Evolutionary conservation across 2,329 filamentous ascomycete genomes (phyloP), one percentile per base, ranked within the genome.

Genomic region (Aspergillus eucalypticola): DNA sequence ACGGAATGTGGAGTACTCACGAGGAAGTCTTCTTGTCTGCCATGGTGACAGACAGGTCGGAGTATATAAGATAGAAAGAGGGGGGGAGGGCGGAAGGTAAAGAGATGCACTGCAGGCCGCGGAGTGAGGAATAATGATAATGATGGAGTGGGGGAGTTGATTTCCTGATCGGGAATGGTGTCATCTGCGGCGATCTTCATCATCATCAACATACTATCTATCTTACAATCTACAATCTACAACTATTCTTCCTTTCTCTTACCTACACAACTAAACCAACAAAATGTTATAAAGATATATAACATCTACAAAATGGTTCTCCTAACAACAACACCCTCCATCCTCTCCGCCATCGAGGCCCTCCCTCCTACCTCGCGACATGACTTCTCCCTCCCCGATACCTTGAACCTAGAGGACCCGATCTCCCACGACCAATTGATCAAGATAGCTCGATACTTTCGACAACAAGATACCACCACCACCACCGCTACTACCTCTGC

Each of bases 391-490:
- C 68, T 78, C 2, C 74, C 76, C 39, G 54, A 70, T 51, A 62
- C 62, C 55, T 70, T 73, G 52, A 60, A 60, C 13, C 58, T 66
- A 3, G 64, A 71, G n/a, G 67, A 68, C 1, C 75, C 78, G 3
- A 78, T 81, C 56, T 75, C 78, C 19, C 79, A 81, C 63, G 69
- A 68, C 0, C 75, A 79, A 48, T 60, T 81, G 25, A 74, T 80
- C 56, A 64, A 68, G 5, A 64, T 81, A 42, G 69, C 76, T 3
- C 73, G 65, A 41, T 66, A 72, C 23, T 67, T 76, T 25, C 67
- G 66, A 55, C 53, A 63, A 21, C 21, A 21, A 21, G 21, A 21
- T 21, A 21, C 21, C 21, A 21, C 21, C 21, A 21, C 21, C 3
- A 21, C n/a, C n/a, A n/a, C 21, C 2, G 3, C 21, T 21, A 21